Base-by-base conservation (phyloP, 2,329 filamentous ascomycete species). In the Neofusicoccum laricinum region DNA sequence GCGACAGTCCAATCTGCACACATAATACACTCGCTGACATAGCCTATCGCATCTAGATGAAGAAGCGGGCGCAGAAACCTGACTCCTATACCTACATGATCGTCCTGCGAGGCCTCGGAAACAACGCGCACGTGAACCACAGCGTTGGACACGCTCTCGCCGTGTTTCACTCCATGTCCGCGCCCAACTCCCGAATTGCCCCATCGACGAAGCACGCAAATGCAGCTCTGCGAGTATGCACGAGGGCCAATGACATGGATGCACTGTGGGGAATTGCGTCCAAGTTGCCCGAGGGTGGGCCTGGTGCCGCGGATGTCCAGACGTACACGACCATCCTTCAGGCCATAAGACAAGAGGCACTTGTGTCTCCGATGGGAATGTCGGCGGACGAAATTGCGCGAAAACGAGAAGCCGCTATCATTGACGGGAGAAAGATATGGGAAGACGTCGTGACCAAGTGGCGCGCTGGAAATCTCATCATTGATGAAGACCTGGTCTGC, bases 251-350 rank as follows among this genome's bases (percentile, higher is more conserved):
- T 12, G 89, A 97, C 72, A 83, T 96, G 75, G 92, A 97, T 69
- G 86, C 88, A 15, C 79, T 98, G 69, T 96, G 95, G 82, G 84
- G 85, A 63, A 84, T 97, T 67, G 86, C 89, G 48, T 84, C 86
- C n/a, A 87, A 88, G 36, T 84, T 94, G 64, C 89, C 93, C 15
- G 84, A 88, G 14, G 78, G 75, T 10, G 89, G 87, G 0, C 73
- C 83, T 0, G 84, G 86, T 36, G 80, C 88, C 17, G 88, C 93
- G 3, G 86, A 96, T 76, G 77, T 81, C 68, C 71, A 85, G 63
- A 97, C 94, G 0, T 99, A 92, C 73, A 91, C 90, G 0, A 93
- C 87, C 50, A 90, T 99, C 66, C 75, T 99, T 59, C 90, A 93
- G 71, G 91, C 90, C 2, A 84, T 98, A 57, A 85, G 87, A 53